These are phyloP conservation scores for Termitomyces sp. DNA, from an alignment of 768 basidiomycete species.

Conservation along the genomic window DNA sequence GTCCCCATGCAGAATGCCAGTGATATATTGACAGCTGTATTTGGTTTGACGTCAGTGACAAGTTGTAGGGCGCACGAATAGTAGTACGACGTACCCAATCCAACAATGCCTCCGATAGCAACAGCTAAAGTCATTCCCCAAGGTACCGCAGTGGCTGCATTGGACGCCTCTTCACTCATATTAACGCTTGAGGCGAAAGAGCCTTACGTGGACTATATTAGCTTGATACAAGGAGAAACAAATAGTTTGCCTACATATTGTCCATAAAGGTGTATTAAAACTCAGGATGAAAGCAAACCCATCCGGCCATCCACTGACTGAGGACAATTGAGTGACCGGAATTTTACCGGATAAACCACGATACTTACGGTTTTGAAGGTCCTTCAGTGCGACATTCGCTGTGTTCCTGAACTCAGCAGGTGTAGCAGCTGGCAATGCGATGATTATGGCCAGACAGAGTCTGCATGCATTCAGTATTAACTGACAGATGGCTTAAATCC, in stretches of 20 bases:
- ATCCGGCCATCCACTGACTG: slow-evolving; percentile 54
- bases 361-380: slow-evolving; percentile 21
- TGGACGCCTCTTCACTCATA: slow-evolving; percentile 68
- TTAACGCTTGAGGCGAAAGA: slow-evolving; percentile 53
- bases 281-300: slow-evolving; percentile 53
- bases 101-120: slow-evolving; percentile 52
- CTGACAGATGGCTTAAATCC: not conserved
- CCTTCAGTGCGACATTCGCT: slow-evolving; percentile 32
- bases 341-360: not conserved
- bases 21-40: slow-evolving; percentile 52
- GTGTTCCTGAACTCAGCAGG: slow-evolving; percentile 56
- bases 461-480: slow-evolving; percentile 25
- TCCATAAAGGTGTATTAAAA: slow-evolving; percentile 40
- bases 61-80: too few relatives aligned
- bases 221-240: not conserved
- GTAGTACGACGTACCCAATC: slow-evolving; percentile 51
- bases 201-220: not conserved
- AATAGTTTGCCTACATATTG: slow-evolving; percentile 29
- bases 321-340: not conserved
- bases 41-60: too few relatives aligned
- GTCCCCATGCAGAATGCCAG: slow-evolving; percentile 62
- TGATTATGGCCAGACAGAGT: slow-evolving; percentile 59
- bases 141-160: slow-evolving; percentile 68
- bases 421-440: slow-evolving; percentile 62
- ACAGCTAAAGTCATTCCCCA: slow-evolving; percentile 62